Evolutionary conservation across 495 filamentous ascomycete genomes (phyloP), one percentile per base, ranked within the genome.

Genomic region (Bacidia gigantensis): DNA sequence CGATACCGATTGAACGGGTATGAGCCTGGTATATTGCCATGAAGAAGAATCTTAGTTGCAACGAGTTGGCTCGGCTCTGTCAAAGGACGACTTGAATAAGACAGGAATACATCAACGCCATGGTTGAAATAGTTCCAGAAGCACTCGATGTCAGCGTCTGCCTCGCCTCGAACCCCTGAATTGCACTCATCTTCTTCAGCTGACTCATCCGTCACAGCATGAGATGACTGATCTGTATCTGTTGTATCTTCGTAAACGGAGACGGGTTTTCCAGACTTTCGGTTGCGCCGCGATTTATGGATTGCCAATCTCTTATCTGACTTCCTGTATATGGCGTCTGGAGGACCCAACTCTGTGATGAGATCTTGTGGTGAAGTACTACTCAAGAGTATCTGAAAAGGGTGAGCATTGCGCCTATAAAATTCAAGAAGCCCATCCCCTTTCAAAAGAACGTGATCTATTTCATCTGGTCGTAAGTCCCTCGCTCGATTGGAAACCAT

Each of bases 111-210:
- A 65, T 98, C 92, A 59, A 98, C 86, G 2, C 92, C 92, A 58
- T 94, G 83, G 55, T 87, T 83, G 60, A 95, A 97, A 63, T 97
- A 98, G 60, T 96, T 96, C 64, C 88, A 93, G 65, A 96, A 98
- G 58, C 81, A 89, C 67, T 96, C 89, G 3, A 32, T 25, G 2
- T 26, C 46, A 23, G 71, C 70, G 2, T 65, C 65, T 25, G 64
- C 57, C 5, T 75, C 74, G 5, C 73, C 71, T 41, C 38, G 24
- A 18, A 51, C 54, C 5, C 56, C 46, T n/a, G 65, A 62, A 18
- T 22, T 5, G 26, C 5, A 10, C 21, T 65, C 59, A 42, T 79
- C 80, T 29, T 84, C 85, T 29, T 78, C 75, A 26, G 87, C 84
- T 39, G 82, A 84, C 44, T 86, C 89, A 63, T 90, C 86, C 1